A percentile compares a stretch with the other conserved stretches of the same genome.
Conservation (phyloP, 331 rosid genomes). For the Prunus yedoensis region DNA sequence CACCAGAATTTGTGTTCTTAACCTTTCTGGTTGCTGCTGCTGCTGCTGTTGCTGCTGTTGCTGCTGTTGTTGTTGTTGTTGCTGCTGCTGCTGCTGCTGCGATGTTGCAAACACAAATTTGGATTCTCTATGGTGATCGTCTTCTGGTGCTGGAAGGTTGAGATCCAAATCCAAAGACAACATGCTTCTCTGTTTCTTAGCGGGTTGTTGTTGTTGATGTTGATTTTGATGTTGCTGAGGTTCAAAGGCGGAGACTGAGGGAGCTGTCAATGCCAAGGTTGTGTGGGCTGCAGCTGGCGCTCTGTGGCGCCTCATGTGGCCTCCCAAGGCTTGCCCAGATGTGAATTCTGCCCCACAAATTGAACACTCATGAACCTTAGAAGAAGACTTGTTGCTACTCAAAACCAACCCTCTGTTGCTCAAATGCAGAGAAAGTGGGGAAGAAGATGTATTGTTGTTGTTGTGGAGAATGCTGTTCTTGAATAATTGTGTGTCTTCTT, state of each 20-base stretch:
- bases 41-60: not conserved
- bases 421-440: slow-evolving; percentile 43
- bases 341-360: slow-evolving; percentile 80
- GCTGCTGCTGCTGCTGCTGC: slow-evolving; percentile 39
- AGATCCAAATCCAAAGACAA: slow-evolving; percentile 90
- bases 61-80: slow-evolving; percentile 26
- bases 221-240: slow-evolving; percentile 20
- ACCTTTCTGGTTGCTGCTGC: slow-evolving; percentile 38
- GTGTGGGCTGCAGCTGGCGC: slow-evolving; percentile 31
- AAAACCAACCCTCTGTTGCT: slow-evolving; percentile 40
- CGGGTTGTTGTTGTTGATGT: slow-evolving; percentile 33
- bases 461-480: slow-evolving; percentile 14
- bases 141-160: slow-evolving; percentile 97
- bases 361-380: slow-evolving; percentile 77
- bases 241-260: slow-evolving; percentile 26
- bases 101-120: slow-evolving; percentile 49
- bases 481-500: slow-evolving; percentile 47
- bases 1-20: slow-evolving; percentile 56
- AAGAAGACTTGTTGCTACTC: slow-evolving; percentile 25
- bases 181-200: slow-evolving; percentile 51
- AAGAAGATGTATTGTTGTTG: slow-evolving; percentile 4
- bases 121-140: slow-evolving; percentile 68
- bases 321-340: slow-evolving; percentile 91
- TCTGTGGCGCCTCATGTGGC: slow-evolving; percentile 90
- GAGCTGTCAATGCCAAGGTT: slow-evolving; percentile 38